Conservation (phyloP, 1,284 basidiomycete species). For the Tylopilus sp. region DNA sequence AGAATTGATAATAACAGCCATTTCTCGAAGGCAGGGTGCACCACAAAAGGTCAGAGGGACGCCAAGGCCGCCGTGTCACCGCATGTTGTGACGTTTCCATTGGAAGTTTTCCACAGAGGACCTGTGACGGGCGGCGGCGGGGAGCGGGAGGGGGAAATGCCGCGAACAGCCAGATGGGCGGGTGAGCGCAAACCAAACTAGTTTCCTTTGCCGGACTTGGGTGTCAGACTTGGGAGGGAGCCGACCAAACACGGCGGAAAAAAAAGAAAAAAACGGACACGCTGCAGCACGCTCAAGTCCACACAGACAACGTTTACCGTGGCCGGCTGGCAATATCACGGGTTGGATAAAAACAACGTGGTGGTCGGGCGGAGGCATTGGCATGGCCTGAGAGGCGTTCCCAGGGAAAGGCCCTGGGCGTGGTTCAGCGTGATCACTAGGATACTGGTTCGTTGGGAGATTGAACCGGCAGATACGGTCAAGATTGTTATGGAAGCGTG, state of each 20-base stretch:
- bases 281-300: not conserved
- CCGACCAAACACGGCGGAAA: no score
- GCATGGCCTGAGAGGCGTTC: constrained; percentile 1
- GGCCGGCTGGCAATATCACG: not conserved
- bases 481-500: constrained; percentile 1
- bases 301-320: constrained; percentile 3
- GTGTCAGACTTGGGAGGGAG: not conserved
- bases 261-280: constrained; percentile 1
- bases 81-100: constrained; percentile 14
- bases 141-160: constrained; percentile 11
- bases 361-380: constrained; percentile 1
- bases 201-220: not conserved
- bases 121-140: not conserved
- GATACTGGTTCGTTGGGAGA: constrained; percentile 3
- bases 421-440: constrained; percentile 3
- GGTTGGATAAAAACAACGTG: constrained; percentile 18
- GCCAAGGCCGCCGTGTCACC: constrained; percentile 8
- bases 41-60: not conserved
- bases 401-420: not conserved
- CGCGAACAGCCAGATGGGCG: constrained; percentile 1
- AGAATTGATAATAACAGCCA: not conserved
- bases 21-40: not conserved
- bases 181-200: constrained; percentile 8
- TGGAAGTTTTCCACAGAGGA: constrained; percentile 18
- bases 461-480: not conserved